Evolutionary conservation across 257 asterid genomes (phyloP).

Genomic region (Voacanga thouarsii): DNA sequence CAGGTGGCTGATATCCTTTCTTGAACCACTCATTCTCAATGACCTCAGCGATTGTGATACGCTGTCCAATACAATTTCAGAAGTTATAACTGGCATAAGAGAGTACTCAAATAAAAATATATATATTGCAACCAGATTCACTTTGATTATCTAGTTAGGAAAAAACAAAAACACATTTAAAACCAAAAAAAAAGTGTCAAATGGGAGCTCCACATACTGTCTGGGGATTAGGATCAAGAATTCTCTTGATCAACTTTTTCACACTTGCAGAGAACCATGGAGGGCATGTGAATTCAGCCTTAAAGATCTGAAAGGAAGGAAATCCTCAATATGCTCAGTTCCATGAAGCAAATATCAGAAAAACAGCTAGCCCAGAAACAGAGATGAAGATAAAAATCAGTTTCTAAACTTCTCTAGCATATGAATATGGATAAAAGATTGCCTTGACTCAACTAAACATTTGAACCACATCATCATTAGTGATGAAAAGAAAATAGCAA

Average conservation of each 20-base stretch:
- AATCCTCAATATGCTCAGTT: conserved; percentile 12
- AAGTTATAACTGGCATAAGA: background rate
- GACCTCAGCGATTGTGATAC: conserved; percentile 69
- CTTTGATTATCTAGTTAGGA: background rate
- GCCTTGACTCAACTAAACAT: background rate
- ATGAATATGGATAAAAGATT: too few relatives aligned
- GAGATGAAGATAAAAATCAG: background rate
- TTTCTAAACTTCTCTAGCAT: background rate
- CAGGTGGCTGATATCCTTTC: conserved; percentile 81
- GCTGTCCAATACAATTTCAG: conserved; percentile 41
- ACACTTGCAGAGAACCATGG: conserved; percentile 89
- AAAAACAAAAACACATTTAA: background rate
- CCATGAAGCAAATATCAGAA: background rate
- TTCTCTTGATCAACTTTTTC: conserved; percentile 78
- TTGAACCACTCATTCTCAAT: conserved; percentile 93
- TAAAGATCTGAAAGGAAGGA: conserved; percentile 61
- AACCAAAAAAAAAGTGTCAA: too few relatives aligned
- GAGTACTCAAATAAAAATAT: background rate
- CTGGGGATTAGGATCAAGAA: conserved; percentile 85
- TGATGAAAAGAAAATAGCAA: background rate
- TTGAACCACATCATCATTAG: background rate
- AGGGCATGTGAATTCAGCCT: conserved; percentile 88
- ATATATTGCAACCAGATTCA: too few relatives aligned
- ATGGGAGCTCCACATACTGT: conserved; percentile 45
- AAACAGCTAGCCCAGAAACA: background rate